A percentile compares a stretch with the other conserved stretches of the same genome.
Conservation (phyloP, 192 early-diverging fungal species). For the Podila minutissima region DNA sequence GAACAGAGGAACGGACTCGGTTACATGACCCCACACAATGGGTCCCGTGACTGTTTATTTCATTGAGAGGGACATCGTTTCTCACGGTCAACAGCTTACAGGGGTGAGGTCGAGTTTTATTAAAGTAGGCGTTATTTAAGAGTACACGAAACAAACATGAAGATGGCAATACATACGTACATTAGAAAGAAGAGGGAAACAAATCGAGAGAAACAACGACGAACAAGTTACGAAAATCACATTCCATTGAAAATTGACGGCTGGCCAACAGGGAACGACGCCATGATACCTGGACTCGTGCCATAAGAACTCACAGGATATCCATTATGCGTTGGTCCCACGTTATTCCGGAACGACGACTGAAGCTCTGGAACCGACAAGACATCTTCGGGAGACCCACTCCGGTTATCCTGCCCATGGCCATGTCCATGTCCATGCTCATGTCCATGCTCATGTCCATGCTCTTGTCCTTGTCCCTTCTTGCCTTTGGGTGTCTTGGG, state of each 20-base stretch:
- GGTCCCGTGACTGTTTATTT: no score
- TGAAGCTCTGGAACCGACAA: not conserved
- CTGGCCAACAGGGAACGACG: not conserved
- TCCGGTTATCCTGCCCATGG: not conserved
- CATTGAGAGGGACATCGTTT: no score
- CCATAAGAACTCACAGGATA: not conserved
- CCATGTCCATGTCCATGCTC: not conserved
- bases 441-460: not conserved
- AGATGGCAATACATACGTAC: no score
- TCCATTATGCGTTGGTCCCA: not conserved
- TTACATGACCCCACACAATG: no score
- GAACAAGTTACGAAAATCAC: not conserved
- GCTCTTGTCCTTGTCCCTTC: not conserved
- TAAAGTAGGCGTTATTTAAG: no score
- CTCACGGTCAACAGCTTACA: no score
- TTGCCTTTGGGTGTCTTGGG: constrained; percentile 16
- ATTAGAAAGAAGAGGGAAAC: not conserved
- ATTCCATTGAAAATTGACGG: not conserved
- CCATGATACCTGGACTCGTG: not conserved
- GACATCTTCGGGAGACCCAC: not conserved
- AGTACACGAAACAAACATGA: no score
- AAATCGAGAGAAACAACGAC: not conserved
- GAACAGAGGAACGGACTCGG: no score
- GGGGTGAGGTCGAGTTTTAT: no score
- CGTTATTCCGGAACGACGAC: not conserved